Evolutionary conservation across 371 early-diverging fungal genomes (phyloP), one percentile per base, ranked within the genome.

Genomic region (Circinella minor): DNA sequence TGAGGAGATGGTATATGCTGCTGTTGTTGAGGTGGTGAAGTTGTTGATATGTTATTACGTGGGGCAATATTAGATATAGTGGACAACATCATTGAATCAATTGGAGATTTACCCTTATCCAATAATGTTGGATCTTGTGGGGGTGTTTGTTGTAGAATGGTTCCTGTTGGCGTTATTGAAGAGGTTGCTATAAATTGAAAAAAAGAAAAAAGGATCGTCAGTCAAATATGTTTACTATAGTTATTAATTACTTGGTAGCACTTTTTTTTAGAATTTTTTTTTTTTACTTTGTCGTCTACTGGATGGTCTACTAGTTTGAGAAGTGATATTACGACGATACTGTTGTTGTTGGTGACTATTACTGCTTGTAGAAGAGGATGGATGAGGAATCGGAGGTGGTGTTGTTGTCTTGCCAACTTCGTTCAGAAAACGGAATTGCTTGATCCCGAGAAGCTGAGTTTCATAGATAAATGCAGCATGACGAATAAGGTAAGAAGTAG

Each of bases 401-500:
- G 69, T 13, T 55, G 62, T 43, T 48, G 66, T 48, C 67, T 75
- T 68, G 73, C 71, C 54, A 67, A 74, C 61, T 66, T 81, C 76
- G 38, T 76, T 80, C 13, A 77, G 49, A 43, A 83, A 76, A 18
- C 84, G 73, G 38, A 87, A 88, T 60, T 84, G 86, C 15, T 88
- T 87, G 34, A 90, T 77, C 10, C 86, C 90, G 49, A 85, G 87
- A 13, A 90, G 73, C 68, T 88, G 90, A 39, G 83, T 90, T 74
- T 90, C 87, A 72, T 88, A 88, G 13, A 87, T 73, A 62, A 81
- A 86, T 0, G 88, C 81, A 27, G 90, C 88, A 77, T 90, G 88
- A 48, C 86, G 81, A 69, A 88, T 82, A 36, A 90, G 76, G 67
- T 86, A 88, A 7, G 84, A 75, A 0, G 82, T 79, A 20, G 90